Percentiles rank a stretch among this genome's conserved stretches.
Evolutionary conservation across 345 rosid species (phyloP).

Genomic region (Carallia brachiata): DNA sequence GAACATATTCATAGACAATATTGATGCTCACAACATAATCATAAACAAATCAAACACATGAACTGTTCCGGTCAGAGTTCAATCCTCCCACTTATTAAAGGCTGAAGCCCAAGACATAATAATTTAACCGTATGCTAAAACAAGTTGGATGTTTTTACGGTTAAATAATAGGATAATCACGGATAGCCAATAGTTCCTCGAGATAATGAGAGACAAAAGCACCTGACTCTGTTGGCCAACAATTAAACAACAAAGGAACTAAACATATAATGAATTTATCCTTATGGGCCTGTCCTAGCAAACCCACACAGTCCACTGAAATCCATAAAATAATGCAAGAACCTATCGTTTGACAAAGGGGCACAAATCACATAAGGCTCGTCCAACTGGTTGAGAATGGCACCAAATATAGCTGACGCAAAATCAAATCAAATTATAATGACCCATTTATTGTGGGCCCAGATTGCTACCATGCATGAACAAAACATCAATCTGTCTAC

Average conservation of each 20-base stretch:
- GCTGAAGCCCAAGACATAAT: constrained; percentile 22
- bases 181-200: constrained; percentile 44
- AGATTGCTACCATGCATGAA: constrained; percentile 31
- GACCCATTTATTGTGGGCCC: constrained; percentile 27
- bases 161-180: constrained; percentile 23
- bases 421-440: constrained; percentile 21
- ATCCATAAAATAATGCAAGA: neutral
- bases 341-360: constrained; percentile 14
- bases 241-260: constrained; percentile 4
- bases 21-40: constrained; percentile 27
- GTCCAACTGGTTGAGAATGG: constrained; percentile 2
- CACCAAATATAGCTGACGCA: neutral
- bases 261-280: constrained; percentile 13
- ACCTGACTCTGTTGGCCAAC: constrained; percentile 11
- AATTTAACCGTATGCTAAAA: constrained; percentile 21
- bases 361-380: constrained; percentile 15
- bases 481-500: constrained; percentile 21
- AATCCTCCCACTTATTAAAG: constrained; percentile 21
- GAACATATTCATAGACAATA: constrained; percentile 4
- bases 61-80: constrained; percentile 43
- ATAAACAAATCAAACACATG: constrained; percentile 19
- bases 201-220: constrained; percentile 35
- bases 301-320: constrained; percentile 1
- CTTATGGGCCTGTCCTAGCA: constrained; percentile 2
- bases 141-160: constrained; percentile 23